These are phyloP conservation scores for Fraxinus velutina DNA, from an alignment of 305 asterid genomes.

Conservation along the genomic window DNA sequence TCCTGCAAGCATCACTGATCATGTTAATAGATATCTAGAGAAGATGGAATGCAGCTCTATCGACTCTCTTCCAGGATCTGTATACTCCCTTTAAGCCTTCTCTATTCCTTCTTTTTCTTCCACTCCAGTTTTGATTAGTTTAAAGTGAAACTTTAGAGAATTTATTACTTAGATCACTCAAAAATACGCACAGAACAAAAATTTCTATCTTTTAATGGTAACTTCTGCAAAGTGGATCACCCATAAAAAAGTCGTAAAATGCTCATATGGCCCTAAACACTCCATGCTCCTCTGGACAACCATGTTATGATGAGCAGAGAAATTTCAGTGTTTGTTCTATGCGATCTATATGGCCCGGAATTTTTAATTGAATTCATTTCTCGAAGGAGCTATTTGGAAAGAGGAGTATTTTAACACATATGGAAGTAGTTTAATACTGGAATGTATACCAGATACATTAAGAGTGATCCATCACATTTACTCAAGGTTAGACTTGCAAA, in stretches of 20 bases:
- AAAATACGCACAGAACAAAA: not conserved
- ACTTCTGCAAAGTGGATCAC: not conserved
- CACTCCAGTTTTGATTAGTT: not conserved
- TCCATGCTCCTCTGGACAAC: not conserved
- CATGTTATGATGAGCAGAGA: not conserved
- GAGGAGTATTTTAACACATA: not conserved
- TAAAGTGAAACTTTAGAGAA: not conserved
- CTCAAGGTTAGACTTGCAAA: not conserved
- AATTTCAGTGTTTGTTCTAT: not conserved
- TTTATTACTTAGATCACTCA: not conserved
- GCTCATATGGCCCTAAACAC: not conserved
- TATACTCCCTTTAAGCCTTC: not conserved
- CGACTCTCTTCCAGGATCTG: not conserved
- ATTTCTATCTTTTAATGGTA: not conserved
- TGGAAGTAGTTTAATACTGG: not conserved
- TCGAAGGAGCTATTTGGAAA: not conserved
- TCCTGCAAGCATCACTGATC: not conserved
- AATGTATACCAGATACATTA: not conserved
- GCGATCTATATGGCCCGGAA: not conserved
- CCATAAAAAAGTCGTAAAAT: not conserved
- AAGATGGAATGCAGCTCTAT: not conserved
- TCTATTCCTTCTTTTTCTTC: not conserved
- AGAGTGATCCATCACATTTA: not conserved
- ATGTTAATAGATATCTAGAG: not conserved
- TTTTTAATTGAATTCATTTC: not conserved